phyloP scores from a whole-genome alignment of 2,329 filamentous ascomycete genomes.

The Hypoxylon sp. region DNA sequence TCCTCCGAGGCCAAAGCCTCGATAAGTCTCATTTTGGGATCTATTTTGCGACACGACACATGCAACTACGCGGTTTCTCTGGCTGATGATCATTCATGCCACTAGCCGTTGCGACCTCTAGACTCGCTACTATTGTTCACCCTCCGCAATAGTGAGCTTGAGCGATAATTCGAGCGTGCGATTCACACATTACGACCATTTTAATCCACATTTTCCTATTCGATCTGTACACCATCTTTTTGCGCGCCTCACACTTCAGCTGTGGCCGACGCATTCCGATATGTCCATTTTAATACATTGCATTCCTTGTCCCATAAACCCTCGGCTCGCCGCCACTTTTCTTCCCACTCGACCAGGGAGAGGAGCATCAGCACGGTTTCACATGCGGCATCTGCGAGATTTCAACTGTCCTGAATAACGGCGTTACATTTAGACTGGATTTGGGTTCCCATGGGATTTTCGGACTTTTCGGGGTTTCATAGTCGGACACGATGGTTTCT shows the following conservation, averaged over 20 bases:
- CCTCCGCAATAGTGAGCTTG: conserved; percentile 22
- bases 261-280: conserved; percentile 48
- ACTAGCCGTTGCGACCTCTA: conserved; percentile 17
- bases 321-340: conserved; percentile 46
- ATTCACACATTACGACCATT: conserved; percentile 41
- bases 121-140: conserved; percentile 19
- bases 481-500: conserved; percentile 33
- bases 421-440: conserved; percentile 50
- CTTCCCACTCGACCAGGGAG: conserved; percentile 42
- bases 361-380: conserved; percentile 41
- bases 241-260: conserved; percentile 46
- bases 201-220: conserved; percentile 47
- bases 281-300: conserved; percentile 52
- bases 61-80: conserved; percentile 16
- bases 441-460: conserved; percentile 39
- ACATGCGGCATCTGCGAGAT: conserved; percentile 39
- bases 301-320: conserved; percentile 46
- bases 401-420: conserved; percentile 38
- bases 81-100: conserved; percentile 23
- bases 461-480: conserved; percentile 35
- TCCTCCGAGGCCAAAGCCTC: conserved; percentile 54
- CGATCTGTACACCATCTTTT: conserved; percentile 54
- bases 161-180: conserved; percentile 30
- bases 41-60: conserved; percentile 26
- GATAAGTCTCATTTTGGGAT: conserved; percentile 46